Evolutionary conservation across 345 rosid genomes (phyloP), one percentile per base, ranked within the genome.

Genomic region (Eucalyptus lansdowneana): DNA sequence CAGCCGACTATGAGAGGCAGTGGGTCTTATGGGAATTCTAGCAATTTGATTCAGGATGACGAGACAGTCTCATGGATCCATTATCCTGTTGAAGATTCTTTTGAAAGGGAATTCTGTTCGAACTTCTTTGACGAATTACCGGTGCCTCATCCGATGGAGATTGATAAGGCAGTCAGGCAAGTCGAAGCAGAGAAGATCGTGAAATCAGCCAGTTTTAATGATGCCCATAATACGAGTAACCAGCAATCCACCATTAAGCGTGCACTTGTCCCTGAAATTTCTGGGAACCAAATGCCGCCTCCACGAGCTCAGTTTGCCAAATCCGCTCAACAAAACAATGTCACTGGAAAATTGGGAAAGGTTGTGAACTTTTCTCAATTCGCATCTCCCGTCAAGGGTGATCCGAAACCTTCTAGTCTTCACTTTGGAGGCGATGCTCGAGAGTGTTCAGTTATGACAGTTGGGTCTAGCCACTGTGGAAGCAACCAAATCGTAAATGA

Each of bases 41-140:
- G 94, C 72, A 85, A 88, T 90, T 87, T 93, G 88, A 91, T 91
- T 90, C 94, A 93, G 58, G 95, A 95, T 67, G 95, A 95, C 72
- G 98, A 94, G 91, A 92, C 96, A 12, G 92, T 90, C 29, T 93
- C 97, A 6, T 96, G 98, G 98, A 92, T 94, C 86, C 95, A 95
- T 29, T 93, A 91, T 89, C 96, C 94, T 0, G 89, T 92, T 89
- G 96, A 94, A 40, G 95, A 94, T 86, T 89, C 95, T 53, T 93
- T 94, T 6, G 98, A 93, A 16, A 90, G 94, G 54, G 96, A 96
- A 62, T 91, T 96, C 37, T 94, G 93, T 89, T 94, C 96, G 9
- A 65, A 88, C 40, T 91, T 95, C 89, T 94, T 94, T 92, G 90
- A 93, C 2, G 93, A 88, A 85, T 44, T 93, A 62, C 93, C 93